Conservation (phyloP, 495 filamentous ascomycete genomes). For the Xylaria bambusicola region DNA sequence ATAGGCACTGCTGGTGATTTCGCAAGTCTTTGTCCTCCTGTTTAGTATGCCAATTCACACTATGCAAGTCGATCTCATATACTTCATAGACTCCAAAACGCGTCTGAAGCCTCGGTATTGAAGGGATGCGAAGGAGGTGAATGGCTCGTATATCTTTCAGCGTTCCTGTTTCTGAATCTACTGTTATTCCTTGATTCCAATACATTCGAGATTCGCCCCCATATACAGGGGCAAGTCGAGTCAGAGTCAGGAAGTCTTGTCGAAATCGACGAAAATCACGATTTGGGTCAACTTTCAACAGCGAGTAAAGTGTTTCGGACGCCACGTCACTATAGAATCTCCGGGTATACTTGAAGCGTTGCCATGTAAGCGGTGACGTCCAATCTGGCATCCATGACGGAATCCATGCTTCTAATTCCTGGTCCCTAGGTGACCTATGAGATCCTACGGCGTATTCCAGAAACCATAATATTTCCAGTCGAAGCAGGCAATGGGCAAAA, state of each 20-base stretch:
- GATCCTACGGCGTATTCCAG: background rate
- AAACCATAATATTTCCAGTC: slow-evolving; percentile 9
- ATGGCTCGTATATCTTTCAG: background rate
- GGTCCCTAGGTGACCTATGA: background rate
- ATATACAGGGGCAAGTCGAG: background rate
- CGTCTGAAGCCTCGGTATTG: background rate
- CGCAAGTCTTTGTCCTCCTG: background rate
- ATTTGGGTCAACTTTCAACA: background rate
- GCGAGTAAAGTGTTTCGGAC: background rate
- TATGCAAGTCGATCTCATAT: background rate
- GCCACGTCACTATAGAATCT: background rate
- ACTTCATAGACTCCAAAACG: background rate
- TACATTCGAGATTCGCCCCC: background rate
- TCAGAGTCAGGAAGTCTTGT: background rate
- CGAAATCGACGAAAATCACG: too few relatives aligned
- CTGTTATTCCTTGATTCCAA: background rate
- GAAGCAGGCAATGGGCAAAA: slow-evolving; percentile 26
- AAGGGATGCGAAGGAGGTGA: background rate
- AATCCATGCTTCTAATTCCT: background rate
- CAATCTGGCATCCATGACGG: slow-evolving; percentile 19
- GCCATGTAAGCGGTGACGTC: background rate
- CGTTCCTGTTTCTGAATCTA: background rate
- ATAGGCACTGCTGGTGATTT: background rate
- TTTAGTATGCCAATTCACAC: background rate
- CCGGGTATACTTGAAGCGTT: background rate